phyloP scores from a whole-genome alignment of 371 early-diverging fungal species.

The Actinomortierella wolfii region DNA sequence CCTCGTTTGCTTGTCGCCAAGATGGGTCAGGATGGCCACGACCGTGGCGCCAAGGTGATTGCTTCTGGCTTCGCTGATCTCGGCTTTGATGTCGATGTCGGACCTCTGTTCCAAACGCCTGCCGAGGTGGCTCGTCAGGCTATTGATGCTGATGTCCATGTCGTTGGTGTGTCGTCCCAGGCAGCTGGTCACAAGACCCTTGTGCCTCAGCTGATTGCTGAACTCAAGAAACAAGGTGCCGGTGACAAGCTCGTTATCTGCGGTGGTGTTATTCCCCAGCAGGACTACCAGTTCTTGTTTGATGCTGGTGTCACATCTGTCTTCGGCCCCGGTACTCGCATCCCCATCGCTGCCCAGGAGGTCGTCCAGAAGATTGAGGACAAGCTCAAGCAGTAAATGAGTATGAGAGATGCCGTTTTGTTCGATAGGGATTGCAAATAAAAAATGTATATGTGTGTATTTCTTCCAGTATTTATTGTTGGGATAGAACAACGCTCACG shows the following conservation, averaged over 20 bases:
- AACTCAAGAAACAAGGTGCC: constrained; percentile 73
- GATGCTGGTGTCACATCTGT: constrained; percentile 77
- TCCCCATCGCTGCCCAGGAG: constrained; percentile 81
- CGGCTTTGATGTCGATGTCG: constrained; percentile 89
- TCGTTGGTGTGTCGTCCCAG: constrained; percentile 82
- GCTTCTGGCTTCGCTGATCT: constrained; percentile 87
- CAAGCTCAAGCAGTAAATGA: constrained; percentile 7
- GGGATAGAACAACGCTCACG: too few relatives aligned
- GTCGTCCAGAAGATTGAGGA: constrained; percentile 68
- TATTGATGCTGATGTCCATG: constrained; percentile 87
- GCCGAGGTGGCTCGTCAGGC: constrained; percentile 87
- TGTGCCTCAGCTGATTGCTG: constrained; percentile 75
- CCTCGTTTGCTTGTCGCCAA: constrained; percentile 86
- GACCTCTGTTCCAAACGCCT: constrained; percentile 88
- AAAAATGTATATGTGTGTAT: too few relatives aligned
- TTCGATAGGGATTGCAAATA: too few relatives aligned
- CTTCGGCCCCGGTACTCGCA: constrained; percentile 85
- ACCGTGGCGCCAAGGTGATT: constrained; percentile 88
- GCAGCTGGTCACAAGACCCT: constrained; percentile 89
- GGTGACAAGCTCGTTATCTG: constrained; percentile 74
- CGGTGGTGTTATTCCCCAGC: constrained; percentile 86
- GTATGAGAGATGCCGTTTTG: too few relatives aligned
- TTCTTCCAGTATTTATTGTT: too few relatives aligned
- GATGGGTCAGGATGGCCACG: constrained; percentile 94
- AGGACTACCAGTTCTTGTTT: constrained; percentile 81